Percentiles rank a stretch among this genome's conserved stretches.
Conservation (phyloP, 345 rosid genomes). For the Brassica carinata region DNA sequence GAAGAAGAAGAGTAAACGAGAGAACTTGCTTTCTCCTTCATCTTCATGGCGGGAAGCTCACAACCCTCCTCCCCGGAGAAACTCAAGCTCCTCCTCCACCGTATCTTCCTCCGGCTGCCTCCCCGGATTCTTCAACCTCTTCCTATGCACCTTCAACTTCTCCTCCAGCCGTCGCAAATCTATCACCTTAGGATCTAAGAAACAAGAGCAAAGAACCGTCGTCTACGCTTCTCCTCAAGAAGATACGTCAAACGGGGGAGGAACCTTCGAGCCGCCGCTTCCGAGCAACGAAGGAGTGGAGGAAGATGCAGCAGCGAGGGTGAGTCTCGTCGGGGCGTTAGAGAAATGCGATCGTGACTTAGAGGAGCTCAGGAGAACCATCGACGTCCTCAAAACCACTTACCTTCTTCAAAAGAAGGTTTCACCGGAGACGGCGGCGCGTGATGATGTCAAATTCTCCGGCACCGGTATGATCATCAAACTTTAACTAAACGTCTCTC, state of each 20-base stretch:
- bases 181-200: conserved; percentile 52
- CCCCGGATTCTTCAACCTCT: conserved; percentile 63
- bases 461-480: conserved; percentile 33
- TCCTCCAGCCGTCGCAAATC: conserved; percentile 56
- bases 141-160: conserved; percentile 47
- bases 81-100: conserved; percentile 29
- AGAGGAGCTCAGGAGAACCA: conserved; percentile 65
- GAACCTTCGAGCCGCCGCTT: conserved; percentile 38
- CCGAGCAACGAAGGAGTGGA: conserved; percentile 49
- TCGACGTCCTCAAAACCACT: conserved; percentile 55
- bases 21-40: conserved; percentile 48
- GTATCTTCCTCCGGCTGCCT: conserved; percentile 64
- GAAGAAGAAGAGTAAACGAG: conserved; percentile 38
- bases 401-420: conserved; percentile 31
- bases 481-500: too few species aligned
- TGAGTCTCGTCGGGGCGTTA: conserved; percentile 58
- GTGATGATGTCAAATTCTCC: conserved; percentile 37
- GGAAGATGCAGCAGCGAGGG: conserved; percentile 55
- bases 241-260: conserved; percentile 9
- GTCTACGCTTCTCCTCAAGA: conserved; percentile 30
- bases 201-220: conserved; percentile 27
- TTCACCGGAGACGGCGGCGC: neutral
- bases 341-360: conserved; percentile 86
- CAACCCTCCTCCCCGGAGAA: conserved; percentile 41
- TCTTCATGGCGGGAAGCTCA: conserved; percentile 52